These are phyloP conservation scores for Penicillium simplicissimum DNA, from an alignment of 495 filamentous ascomycete genomes.

Conservation along the genomic window DNA sequence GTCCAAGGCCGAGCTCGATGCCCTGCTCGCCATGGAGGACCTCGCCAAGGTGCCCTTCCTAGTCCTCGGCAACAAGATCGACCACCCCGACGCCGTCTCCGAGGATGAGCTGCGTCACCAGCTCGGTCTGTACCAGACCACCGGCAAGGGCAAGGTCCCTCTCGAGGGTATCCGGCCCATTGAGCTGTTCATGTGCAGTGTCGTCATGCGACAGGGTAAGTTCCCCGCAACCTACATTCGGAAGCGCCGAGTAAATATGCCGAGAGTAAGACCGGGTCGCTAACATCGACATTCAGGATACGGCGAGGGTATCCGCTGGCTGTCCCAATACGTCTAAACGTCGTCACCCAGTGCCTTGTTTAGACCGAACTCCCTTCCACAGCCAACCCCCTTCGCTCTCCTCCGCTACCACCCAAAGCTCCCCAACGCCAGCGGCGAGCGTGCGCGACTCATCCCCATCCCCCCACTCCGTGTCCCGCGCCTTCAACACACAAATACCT, in stretches of 20 bases:
- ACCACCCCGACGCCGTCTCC: slow-evolving; percentile 90
- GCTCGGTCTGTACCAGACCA: slow-evolving; percentile 92
- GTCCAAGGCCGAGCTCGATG: slow-evolving; percentile 94
- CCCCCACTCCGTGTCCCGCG: background rate
- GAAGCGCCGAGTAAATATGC: background rate
- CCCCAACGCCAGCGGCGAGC: background rate
- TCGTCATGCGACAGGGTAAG: slow-evolving; percentile 93
- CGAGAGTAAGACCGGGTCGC: background rate
- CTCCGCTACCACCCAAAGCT: background rate
- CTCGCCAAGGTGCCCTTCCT: slow-evolving; percentile 91
- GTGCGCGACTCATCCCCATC: background rate
- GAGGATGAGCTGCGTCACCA: slow-evolving; percentile 92
- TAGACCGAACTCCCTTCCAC: background rate
- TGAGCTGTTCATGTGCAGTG: slow-evolving; percentile 98
- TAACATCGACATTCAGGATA: slow-evolving; percentile 39
- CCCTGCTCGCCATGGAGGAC: slow-evolving; percentile 91
- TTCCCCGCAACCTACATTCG: slow-evolving; percentile 6
- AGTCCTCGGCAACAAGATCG: slow-evolving; percentile 97
- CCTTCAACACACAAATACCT: slow-evolving; percentile 1
- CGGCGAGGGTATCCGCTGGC: slow-evolving; percentile 56
- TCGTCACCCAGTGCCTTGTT: background rate
- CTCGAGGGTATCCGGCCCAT: slow-evolving; percentile 93
- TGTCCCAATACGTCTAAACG: slow-evolving; percentile 54
- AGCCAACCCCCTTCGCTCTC: background rate
- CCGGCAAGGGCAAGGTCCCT: slow-evolving; percentile 95